These are phyloP conservation scores for Eutypella sp. DNA, from an alignment of 2,329 filamentous ascomycete genomes.

Conservation along the genomic window DNA sequence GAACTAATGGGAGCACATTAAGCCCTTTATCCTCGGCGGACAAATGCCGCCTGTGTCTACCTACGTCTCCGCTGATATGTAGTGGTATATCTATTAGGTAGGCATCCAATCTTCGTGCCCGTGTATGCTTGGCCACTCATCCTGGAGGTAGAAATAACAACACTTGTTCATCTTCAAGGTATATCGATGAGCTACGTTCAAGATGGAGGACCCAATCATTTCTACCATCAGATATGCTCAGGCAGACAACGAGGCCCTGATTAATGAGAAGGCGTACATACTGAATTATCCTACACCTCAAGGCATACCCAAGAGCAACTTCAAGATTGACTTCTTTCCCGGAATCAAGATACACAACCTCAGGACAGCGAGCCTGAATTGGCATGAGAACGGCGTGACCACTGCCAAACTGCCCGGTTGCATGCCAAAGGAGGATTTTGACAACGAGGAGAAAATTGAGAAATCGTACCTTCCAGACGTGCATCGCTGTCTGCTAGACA, in stretches of 20 bases:
- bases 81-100: background rate
- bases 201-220: background rate
- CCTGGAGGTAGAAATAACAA: background rate
- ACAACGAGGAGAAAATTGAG: constrained; percentile 12
- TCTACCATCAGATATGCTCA: constrained; percentile 9
- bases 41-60: too few species aligned
- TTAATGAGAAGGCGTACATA: constrained; percentile 13
- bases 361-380: constrained; percentile 1
- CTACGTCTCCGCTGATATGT: too few species aligned
- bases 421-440: constrained; percentile 6
- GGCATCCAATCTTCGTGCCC: background rate
- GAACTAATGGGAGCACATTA: too few species aligned
- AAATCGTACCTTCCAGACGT: constrained; percentile 9
- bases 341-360: constrained; percentile 12
- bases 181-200: background rate
- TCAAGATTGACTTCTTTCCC: constrained; percentile 8
- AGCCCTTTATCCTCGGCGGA: too few species aligned
- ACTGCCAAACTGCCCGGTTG: constrained; percentile 6
- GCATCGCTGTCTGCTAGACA: constrained; percentile 5
- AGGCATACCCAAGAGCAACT: constrained; percentile 12
- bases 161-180: background rate
- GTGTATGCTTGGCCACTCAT: background rate
- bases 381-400: constrained; percentile 7
- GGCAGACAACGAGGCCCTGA: constrained; percentile 2
- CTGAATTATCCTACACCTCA: constrained; percentile 12